Conservation (phyloP, 177 flowering plant genomes). For the Vitis hybrid region DNA sequence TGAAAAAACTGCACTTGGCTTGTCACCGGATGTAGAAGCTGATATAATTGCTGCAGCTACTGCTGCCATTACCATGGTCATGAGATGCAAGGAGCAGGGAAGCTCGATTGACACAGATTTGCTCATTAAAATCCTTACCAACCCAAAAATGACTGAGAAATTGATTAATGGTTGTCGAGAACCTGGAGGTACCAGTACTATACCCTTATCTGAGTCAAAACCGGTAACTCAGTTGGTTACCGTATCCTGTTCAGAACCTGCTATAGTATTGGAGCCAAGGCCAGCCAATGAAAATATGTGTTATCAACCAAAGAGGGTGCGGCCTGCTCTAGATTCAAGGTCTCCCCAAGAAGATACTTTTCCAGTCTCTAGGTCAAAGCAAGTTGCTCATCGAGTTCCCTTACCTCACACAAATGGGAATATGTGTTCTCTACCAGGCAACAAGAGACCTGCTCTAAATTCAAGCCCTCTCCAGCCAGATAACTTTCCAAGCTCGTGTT, state of each 20-base stretch:
- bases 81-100: slow-evolving; percentile 27
- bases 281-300: not conserved
- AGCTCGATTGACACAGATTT: slow-evolving; percentile 34
- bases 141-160: slow-evolving; percentile 29
- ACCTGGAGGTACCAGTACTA: not conserved
- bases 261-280: not conserved
- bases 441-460: too few relatives aligned
- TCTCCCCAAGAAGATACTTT: too few relatives aligned
- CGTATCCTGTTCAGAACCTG: not conserved
- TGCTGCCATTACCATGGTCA: slow-evolving; percentile 22
- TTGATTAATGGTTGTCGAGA: slow-evolving; percentile 7
- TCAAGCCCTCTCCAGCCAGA: too few relatives aligned
- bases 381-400: not conserved
- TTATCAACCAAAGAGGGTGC: not conserved
- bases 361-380: not conserved
- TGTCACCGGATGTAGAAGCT: slow-evolving; percentile 2
- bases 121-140: slow-evolving; percentile 34
- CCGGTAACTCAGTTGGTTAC: not conserved
- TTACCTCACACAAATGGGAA: not conserved
- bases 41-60: slow-evolving; percentile 32
- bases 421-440: too few relatives aligned
- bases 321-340: too few relatives aligned
- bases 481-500: too few relatives aligned
- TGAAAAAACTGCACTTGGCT: slow-evolving; percentile 4
- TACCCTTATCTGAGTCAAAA: not conserved